Evolutionary conservation across 1,284 basidiomycete genomes (phyloP).

Genomic region (Rhodotorula sp.): DNA sequence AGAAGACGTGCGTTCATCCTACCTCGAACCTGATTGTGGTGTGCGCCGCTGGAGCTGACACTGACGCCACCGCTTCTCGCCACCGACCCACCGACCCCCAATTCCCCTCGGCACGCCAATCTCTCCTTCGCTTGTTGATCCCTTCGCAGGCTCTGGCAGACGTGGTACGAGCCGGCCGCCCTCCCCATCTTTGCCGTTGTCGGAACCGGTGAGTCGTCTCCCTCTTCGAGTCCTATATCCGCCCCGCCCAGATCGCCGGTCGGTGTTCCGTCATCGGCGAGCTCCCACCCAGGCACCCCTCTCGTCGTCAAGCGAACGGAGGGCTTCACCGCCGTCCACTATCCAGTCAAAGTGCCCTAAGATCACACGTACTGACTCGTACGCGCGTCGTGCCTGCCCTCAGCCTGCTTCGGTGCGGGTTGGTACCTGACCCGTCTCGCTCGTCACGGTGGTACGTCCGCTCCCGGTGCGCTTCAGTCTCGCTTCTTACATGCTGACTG

Average conservation of each 20-base stretch:
- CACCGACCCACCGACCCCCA: background rate
- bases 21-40: too few relatives aligned
- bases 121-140: background rate
- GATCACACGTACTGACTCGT: background rate
- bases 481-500: background rate
- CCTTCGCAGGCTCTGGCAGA: constrained; percentile 12
- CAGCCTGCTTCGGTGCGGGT: constrained; percentile 29
- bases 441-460: background rate
- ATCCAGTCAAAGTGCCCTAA: too few relatives aligned
- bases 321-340: too few relatives aligned
- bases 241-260: background rate
- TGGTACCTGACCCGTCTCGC: constrained; percentile 32
- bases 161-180: constrained; percentile 37
- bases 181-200: constrained; percentile 29
- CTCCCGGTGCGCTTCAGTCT: background rate
- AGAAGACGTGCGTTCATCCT: constrained; percentile 1
- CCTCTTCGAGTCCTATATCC: too few relatives aligned
- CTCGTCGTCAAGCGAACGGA: too few relatives aligned
- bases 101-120: background rate
- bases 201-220: constrained; percentile 6
- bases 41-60: too few relatives aligned
- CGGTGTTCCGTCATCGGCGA: background rate
- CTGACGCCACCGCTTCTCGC: background rate
- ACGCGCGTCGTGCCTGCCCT: too few relatives aligned
- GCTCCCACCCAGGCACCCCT: background rate